Percentiles rank a stretch among this genome's conserved stretches.
Conservation (phyloP, 2,329 filamentous ascomycete genomes). For the Oidium heveae region DNA sequence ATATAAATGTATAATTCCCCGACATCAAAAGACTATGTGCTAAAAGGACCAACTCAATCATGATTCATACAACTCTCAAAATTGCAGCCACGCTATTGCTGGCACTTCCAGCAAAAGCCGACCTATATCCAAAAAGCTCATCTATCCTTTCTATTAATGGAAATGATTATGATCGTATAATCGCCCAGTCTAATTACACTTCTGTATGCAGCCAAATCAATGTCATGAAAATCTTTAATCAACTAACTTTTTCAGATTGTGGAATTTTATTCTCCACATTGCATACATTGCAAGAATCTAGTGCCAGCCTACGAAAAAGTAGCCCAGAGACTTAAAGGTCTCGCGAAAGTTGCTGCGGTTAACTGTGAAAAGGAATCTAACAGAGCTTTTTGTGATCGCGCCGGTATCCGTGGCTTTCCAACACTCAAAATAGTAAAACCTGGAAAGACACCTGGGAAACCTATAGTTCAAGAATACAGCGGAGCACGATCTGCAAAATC, state of each 20-base stretch:
- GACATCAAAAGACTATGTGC: too few relatives aligned
- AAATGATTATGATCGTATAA: slow-evolving; percentile 57
- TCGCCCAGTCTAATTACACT: slow-evolving; percentile 74
- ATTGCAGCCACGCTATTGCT: slow-evolving; percentile 31
- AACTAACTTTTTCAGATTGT: slow-evolving; percentile 22
- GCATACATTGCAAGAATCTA: slow-evolving; percentile 87
- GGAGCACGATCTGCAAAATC: slow-evolving; percentile 60
- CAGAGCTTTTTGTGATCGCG: slow-evolving; percentile 60
- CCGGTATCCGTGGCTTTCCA: slow-evolving; percentile 85
- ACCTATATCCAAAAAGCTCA: slow-evolving; percentile 66
- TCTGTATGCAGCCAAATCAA: slow-evolving; percentile 32
- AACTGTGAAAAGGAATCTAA: slow-evolving; percentile 89
- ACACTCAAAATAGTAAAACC: slow-evolving; percentile 85
- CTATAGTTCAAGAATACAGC: slow-evolving; percentile 74
- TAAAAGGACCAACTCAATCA: too few relatives aligned
- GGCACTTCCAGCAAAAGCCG: slow-evolving; percentile 37
- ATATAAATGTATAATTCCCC: too few relatives aligned
- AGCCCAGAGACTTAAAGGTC: slow-evolving; percentile 65
- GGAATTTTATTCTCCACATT: slow-evolving; percentile 95
- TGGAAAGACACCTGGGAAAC: slow-evolving; percentile 54
- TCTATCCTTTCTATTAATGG: slow-evolving; percentile 62
- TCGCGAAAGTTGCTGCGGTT: slow-evolving; percentile 82
- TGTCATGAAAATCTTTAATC: slow-evolving; percentile 2
- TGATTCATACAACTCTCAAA: too few relatives aligned
- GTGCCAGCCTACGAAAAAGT: slow-evolving; percentile 91